Percentiles rank a stretch among this genome's conserved stretches.
Conservation (phyloP, 805 yeast genomes). For the Suhomyces xylopsoci region DNA sequence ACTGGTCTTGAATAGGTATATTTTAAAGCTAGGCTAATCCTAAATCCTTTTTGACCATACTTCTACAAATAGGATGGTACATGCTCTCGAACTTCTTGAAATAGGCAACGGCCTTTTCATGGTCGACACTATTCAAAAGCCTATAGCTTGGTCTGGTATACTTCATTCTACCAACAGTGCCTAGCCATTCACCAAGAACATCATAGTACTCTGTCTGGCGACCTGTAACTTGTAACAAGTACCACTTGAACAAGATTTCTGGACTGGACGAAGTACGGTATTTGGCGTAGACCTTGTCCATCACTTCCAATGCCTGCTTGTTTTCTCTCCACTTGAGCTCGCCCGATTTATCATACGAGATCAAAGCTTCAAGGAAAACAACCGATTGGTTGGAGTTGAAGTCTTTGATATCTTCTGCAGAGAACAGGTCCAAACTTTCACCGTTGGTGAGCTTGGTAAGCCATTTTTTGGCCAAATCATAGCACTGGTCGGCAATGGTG, state of each 20-base stretch:
- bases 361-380: conserved; percentile 70
- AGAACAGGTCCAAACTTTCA: conserved; percentile 32
- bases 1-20: no score
- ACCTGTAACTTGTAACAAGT: conserved; percentile 59
- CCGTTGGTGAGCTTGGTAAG: conserved; percentile 28
- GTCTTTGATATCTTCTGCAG: conserved; percentile 45
- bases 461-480: conserved; percentile 67
- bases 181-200: conserved; percentile 54
- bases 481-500: conserved; percentile 69
- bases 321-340: conserved; percentile 37
- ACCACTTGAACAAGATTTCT: conserved; percentile 80
- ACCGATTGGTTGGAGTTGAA: conserved; percentile 77
- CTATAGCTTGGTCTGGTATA: conserved; percentile 33
- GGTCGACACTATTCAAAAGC: conserved; percentile 20
- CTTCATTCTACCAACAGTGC: conserved; percentile 37
- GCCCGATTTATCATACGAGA: conserved; percentile 43
- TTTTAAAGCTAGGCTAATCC: conserved; percentile 25
- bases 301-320: conserved; percentile 30
- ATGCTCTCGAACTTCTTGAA: conserved; percentile 18
- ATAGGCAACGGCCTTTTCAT: conserved; percentile 25
- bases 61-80: conserved; percentile 33
- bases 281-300: conserved; percentile 32
- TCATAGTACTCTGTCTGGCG: conserved; percentile 44
- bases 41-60: conserved; percentile 81
- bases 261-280: conserved; percentile 63